Base-by-base conservation (phyloP, 148 eudicot species). In the Spergularia marina region DNA sequence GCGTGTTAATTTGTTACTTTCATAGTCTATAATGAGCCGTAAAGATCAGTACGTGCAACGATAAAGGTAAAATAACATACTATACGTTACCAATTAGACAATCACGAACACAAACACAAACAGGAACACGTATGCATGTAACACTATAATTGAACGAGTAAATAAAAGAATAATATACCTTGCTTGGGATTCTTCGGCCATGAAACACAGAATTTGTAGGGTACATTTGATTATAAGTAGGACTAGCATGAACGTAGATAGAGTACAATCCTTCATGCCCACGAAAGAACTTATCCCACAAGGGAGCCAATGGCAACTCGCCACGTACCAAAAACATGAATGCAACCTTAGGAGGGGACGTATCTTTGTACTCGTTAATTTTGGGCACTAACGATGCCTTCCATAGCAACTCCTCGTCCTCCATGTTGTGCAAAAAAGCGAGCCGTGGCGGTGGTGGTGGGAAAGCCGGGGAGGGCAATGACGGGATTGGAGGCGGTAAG, bases 321-420 rank as follows among this genome's bases (percentile, higher is more conserved):
- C 90, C 90, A 70, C 85, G 83, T 65, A 87, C 85, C 67, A 89
- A 77, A 73, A 85, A 89, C 90, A 89, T 72, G 65, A 89, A 89
- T 4, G 90, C 93, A 34, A 89, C 64, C 71, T 89, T 85, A 0
- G 87, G 92, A 17, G 70, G 56, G 11, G 55, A 51, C 39, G 69
- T 55, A 41, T 44, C 12, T 4, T 20, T 36, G 0, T 68, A 16
- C 13, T 30, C 60, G 18, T 53, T 71, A 11, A 78, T 64, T 30
- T 70, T 82, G 13, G 83, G 83, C 13, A 71, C 80, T 82, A 82
- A 82, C 12, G 86, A 85, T 0, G 88, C 92, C 58, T 60, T 61
- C 84, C 79, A 80, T 39, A 85, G 40, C 82, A 89, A 79, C 81
- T 87, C 90, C 0, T 74, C 82, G 47, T 89, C 92, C 12, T 79